phyloP scores from a whole-genome alignment of 495 filamentous ascomycete species.

The Hypoxylon intermedium region DNA sequence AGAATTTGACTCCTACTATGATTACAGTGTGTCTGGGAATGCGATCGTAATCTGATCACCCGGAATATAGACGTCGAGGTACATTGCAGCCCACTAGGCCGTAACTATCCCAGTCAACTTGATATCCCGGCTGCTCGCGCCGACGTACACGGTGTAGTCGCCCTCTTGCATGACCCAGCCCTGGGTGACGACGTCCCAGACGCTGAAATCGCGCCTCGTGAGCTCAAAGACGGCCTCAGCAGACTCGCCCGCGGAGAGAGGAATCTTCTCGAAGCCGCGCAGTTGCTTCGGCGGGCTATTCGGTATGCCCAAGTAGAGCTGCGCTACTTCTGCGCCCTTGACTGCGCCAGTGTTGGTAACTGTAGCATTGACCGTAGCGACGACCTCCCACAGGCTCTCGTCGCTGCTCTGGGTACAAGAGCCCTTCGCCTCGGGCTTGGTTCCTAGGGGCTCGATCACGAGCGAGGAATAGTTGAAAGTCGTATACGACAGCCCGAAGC shows the following conservation, averaged over 20 bases:
- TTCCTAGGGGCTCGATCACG: slow-evolving; percentile 38
- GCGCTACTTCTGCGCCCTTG: slow-evolving; percentile 72
- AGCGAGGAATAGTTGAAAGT: slow-evolving; percentile 63
- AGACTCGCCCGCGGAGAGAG: slow-evolving; percentile 60
- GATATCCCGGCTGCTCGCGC: slow-evolving; percentile 59
- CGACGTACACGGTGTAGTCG: slow-evolving; percentile 51
- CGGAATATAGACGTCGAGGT: slow-evolving; percentile 1
- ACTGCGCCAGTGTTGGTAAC: slow-evolving; percentile 71
- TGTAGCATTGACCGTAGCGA: slow-evolving; percentile 62
- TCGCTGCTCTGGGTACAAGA: slow-evolving; percentile 60
- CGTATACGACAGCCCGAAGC: slow-evolving; percentile 73
- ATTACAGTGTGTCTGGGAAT: neutral
- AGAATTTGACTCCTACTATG: neutral
- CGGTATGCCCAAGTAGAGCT: slow-evolving; percentile 70
- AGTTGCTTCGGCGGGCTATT: slow-evolving; percentile 69
- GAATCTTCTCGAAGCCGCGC: slow-evolving; percentile 77
- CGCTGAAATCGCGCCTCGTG: slow-evolving; percentile 69
- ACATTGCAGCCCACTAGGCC: slow-evolving; percentile 18
- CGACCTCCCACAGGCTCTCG: slow-evolving; percentile 63
- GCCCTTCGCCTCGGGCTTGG: slow-evolving; percentile 47
- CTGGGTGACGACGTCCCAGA: slow-evolving; percentile 77
- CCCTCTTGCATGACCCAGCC: slow-evolving; percentile 77
- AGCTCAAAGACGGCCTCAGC: slow-evolving; percentile 67
- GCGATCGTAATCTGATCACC: neutral
- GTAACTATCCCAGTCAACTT: slow-evolving; percentile 40